Base-by-base conservation (phyloP, 208 protist species). In the Leishmania tarentolae region DNA sequence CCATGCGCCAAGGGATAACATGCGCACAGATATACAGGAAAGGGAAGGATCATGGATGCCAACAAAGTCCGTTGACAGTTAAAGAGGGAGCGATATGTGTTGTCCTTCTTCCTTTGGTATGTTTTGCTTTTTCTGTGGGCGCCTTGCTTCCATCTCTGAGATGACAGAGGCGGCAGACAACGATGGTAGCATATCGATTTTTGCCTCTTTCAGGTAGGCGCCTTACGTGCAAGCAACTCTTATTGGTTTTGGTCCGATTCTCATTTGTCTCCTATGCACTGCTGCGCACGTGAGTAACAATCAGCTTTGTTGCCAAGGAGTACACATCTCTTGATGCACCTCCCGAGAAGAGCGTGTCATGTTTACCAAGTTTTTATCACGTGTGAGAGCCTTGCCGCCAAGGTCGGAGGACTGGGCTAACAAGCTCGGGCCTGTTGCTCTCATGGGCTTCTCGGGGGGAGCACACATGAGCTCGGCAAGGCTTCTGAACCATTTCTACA, bases 391-490 rank as follows among this genome's bases (percentile, higher is more conserved):
- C 0, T 44, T 94, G 37, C 80, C 93, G 24, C 77, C 92, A 24
- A 89, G 93, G 21, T 92, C 91, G 8, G 83, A 79, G 13, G 93
- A 95, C 74, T 97, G 93, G 92, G 88, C 81, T 6, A 94, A 89
- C 42, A 84, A 88, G 61, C 74, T 94, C 28, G 93, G 93, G 0
- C 93, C 93, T 28, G 91, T 95, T 21, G 92, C 92, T n/a, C 76
- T 95, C 35, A 86, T 97, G 69, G 88, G 92, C 13, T 92, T 88
- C 76, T 89, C 84, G 59, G 50, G 86, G 31, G 90, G 90, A 47
- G 75, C 75, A 2, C 65, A 70, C 17, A 44, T 46, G 24, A 93
- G 92, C 61, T 81, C 84, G 21, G 13, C 66, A 1, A 86, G 79
- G 72, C 73, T 95, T 47, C 78, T 97, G 37, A 50, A 88, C 31